Evolutionary conservation across 352 stramenopile species (phyloP).

Genomic region (Pythium monospermum): DNA sequence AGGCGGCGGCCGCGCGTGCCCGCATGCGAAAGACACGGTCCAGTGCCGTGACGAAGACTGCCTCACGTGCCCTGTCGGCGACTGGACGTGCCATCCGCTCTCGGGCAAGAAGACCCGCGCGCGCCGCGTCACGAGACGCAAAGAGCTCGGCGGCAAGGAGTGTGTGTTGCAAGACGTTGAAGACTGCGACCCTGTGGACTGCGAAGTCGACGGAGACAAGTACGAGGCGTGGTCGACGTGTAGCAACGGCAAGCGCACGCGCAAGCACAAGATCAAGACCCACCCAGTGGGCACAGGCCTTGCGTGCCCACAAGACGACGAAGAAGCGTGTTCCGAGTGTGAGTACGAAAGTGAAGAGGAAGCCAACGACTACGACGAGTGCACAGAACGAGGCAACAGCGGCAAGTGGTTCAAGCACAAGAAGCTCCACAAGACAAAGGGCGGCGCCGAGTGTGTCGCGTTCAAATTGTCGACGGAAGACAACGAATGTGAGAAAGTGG

Average conservation of each 20-base stretch:
- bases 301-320: conserved; percentile 9
- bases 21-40: not conserved
- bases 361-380: conserved; percentile 2
- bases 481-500: too few species aligned
- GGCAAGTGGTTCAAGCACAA: conserved; percentile 5
- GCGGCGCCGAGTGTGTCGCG: too few species aligned
- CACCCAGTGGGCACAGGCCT: conserved; percentile 9
- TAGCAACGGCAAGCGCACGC: conserved; percentile 2
- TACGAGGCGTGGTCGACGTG: conserved; percentile 11
- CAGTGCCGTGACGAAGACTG: conserved; percentile 3
- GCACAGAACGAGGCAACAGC: conserved; percentile 3
- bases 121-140: not conserved
- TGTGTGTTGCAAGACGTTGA: conserved; percentile 9
- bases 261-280: not conserved
- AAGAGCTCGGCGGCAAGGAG: conserved; percentile 11
- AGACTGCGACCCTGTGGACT: conserved; percentile 13
- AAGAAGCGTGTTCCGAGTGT: conserved; percentile 8
- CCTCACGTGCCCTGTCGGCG: conserved; percentile 3
- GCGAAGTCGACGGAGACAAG: conserved; percentile 6
- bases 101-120: conserved; percentile 8
- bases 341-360: not conserved
- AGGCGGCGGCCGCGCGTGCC: conserved; percentile 2
- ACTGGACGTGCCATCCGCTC: conserved; percentile 11
- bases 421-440: conserved; percentile 4
- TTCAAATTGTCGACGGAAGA: too few species aligned